Percentiles rank a stretch among this genome's conserved stretches.
phyloP scores from a whole-genome alignment of 2,329 filamentous ascomycete species.

The Exophiala calicioides region DNA sequence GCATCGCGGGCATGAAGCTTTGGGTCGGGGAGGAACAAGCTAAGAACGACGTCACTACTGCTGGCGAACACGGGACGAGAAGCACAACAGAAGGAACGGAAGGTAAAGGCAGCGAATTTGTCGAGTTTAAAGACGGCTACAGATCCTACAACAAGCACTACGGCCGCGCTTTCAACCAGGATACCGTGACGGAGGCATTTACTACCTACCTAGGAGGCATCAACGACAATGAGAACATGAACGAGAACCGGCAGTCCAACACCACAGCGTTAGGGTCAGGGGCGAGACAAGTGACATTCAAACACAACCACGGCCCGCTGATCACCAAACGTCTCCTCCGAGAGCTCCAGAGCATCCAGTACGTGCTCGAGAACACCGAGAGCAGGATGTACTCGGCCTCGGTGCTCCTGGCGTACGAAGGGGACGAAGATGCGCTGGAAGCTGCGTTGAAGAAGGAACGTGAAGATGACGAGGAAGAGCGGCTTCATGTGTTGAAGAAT shows the following conservation, averaged over 20 bases:
- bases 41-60: neutral
- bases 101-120: constrained; percentile 42
- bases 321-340: constrained; percentile 44
- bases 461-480: constrained; percentile 41
- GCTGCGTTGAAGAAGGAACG: constrained; percentile 36
- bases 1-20: constrained; percentile 66
- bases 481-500: no score
- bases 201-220: constrained; percentile 54
- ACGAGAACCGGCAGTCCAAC: no score
- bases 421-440: constrained; percentile 58
- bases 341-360: constrained; percentile 47
- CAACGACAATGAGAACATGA: constrained; percentile 1
- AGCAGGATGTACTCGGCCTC: constrained; percentile 69
- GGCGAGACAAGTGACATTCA: constrained; percentile 18
- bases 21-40: constrained; percentile 46
- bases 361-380: constrained; percentile 57
- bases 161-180: constrained; percentile 58
- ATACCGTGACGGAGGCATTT: constrained; percentile 59
- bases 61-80: constrained; percentile 51
- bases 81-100: constrained; percentile 42
- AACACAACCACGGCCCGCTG: constrained; percentile 46
- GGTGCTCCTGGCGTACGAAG: constrained; percentile 67
- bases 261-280: no score
- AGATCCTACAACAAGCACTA: constrained; percentile 67
- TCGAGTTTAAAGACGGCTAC: constrained; percentile 49